Evolutionary conservation across 495 filamentous ascomycete species (phyloP), one percentile per base, ranked within the genome.

Genomic region (Aspergillus avenaceus): DNA sequence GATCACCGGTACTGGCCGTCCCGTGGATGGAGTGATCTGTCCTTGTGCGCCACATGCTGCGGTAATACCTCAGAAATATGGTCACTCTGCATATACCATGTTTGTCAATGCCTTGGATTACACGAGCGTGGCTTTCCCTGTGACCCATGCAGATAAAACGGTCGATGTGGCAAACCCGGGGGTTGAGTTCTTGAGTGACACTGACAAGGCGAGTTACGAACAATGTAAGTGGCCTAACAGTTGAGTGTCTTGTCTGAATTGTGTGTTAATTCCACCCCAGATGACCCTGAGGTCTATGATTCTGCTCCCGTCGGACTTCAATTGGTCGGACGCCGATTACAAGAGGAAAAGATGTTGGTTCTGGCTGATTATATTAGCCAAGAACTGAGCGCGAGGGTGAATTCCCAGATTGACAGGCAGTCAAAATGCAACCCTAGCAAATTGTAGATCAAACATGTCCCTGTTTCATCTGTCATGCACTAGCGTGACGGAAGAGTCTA

Each of bases 81-180:
- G 50, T 9, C 68, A 79, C 50, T 70, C 75, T 37, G 81, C 73
- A 4, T 86, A 84, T 51, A 69, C 71, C 1, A 57, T 49, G 1
- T 75, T 76, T 49, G 66, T 82, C 19, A 85, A 84, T 58, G 24
- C 76, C 8, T 53, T 84, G 27, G 82, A 86, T 54, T 84, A 84
- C 49, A 79, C 75, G 18, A 64, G 69, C 22, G 72, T 81, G 3
- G 67, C 75, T n/a, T 56, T 86, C 42, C 83, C 83, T 3, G 80
- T 86, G 4, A 82, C 78, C 0, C 71, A 60, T 16, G 78, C 71
- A 4, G 75, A 82, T 50, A 79, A 82, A 59, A 56, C 47, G 2
- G 41, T 83, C 5, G 83, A 86, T 67, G 59, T 67, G 43, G 50
- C 61, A 11, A 59, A 65, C 11, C 48, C 63, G 8, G 55, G 52